A percentile compares a stretch with the other conserved stretches of the same genome.
Evolutionary conservation across 2,329 filamentous ascomycete genomes (phyloP).

Genomic region (Magnaporthales sp.): DNA sequence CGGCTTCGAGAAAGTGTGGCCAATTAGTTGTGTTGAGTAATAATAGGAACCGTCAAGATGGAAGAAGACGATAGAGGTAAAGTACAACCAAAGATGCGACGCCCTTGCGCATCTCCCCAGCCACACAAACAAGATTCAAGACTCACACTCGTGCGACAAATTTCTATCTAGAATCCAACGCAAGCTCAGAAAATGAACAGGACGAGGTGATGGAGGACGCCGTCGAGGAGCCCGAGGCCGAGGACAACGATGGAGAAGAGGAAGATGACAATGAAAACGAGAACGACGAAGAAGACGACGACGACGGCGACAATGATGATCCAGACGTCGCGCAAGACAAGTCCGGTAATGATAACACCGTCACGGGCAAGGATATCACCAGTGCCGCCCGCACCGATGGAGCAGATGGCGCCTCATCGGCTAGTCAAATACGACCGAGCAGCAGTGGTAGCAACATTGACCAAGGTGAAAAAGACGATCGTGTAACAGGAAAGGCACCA

Average conservation of each 20-base stretch:
- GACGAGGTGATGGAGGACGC: slow-evolving; percentile 50
- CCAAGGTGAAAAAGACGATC: background rate
- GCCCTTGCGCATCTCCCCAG: background rate
- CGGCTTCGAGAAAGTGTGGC: background rate
- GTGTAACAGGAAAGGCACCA: background rate
- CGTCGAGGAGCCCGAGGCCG: slow-evolving; percentile 31
- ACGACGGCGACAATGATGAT: slow-evolving; percentile 14
- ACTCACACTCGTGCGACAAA: background rate
- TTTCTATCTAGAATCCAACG: slow-evolving; percentile 23
- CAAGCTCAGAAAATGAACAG: slow-evolving; percentile 40
- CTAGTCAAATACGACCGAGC: background rate
- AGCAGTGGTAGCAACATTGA: background rate
- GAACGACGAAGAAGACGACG: slow-evolving; percentile 19
- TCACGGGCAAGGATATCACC: background rate
- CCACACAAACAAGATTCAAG: background rate
- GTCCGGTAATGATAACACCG: slow-evolving; percentile 8
- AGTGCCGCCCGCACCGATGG: background rate
- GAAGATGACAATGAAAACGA: slow-evolving; percentile 22
- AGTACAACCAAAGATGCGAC: background rate
- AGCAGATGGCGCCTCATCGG: background rate
- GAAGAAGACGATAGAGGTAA: slow-evolving; percentile 21
- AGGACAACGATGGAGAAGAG: slow-evolving; percentile 35
- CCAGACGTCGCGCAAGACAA: background rate
- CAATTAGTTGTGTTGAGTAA: background rate
- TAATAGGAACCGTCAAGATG: slow-evolving; percentile 10